phyloP scores from a whole-genome alignment of 305 asterid genomes.

The Vinca major region DNA sequence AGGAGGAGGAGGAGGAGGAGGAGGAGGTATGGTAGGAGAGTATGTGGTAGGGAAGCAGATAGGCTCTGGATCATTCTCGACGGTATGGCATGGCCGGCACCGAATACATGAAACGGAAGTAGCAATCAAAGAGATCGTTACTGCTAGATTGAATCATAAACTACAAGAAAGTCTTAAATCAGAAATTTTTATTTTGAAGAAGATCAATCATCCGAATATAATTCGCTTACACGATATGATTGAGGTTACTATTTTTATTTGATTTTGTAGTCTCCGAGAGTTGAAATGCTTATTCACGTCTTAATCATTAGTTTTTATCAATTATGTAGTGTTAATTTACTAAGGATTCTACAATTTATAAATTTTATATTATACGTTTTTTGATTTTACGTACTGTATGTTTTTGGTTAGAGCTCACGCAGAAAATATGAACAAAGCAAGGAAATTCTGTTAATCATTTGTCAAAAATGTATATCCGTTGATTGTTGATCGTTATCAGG shows the following conservation, averaged over 20 bases:
- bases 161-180: constrained; percentile 68
- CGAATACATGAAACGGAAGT: constrained; percentile 64
- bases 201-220: constrained; percentile 77
- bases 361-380: not conserved
- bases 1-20: constrained; percentile 26
- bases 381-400: too few relatives aligned
- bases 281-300: too few relatives aligned
- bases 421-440: not conserved
- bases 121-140: constrained; percentile 70
- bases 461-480: not conserved
- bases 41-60: constrained; percentile 63
- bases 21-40: constrained; percentile 54
- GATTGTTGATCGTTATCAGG: not conserved
- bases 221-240: constrained; percentile 82
- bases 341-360: not conserved
- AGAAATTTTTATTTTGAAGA: constrained; percentile 69
- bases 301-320: not conserved
- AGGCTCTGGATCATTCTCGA: constrained; percentile 77
- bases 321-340: not conserved
- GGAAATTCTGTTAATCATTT: not conserved
- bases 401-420: not conserved
- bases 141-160: constrained; percentile 46
- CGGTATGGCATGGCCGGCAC: constrained; percentile 89
- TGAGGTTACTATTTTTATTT: too few relatives aligned
- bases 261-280: too few relatives aligned